A percentile compares a stretch with the other conserved stretches of the same genome.
Evolutionary conservation across 225 moss, liverwort and hornwort species (phyloP).

Genomic region (Asterella californica): DNA sequence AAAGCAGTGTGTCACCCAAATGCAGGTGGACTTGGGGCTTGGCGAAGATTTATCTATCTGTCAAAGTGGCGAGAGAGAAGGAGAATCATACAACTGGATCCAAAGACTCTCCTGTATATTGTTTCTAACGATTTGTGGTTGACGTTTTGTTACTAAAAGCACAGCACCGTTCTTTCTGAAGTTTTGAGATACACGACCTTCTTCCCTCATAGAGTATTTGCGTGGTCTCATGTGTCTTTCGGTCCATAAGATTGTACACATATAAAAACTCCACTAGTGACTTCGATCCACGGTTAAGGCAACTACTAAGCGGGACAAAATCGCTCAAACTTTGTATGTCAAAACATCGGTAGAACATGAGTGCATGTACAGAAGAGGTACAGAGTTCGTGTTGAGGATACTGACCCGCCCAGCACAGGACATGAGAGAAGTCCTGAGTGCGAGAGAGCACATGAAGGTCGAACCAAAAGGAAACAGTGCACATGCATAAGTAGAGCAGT

Average conservation of each 20-base stretch:
- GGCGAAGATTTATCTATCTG: neutral
- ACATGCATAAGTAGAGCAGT: neutral
- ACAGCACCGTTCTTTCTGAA: neutral
- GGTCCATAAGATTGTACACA: no score
- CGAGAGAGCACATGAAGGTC: neutral
- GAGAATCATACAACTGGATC: neutral
- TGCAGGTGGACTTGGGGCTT: neutral
- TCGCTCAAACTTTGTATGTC: neutral
- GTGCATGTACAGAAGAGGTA: neutral
- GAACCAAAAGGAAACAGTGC: neutral
- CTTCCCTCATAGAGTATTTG: no score
- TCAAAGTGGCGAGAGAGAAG: neutral
- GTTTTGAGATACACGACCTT: neutral
- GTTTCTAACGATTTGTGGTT: neutral
- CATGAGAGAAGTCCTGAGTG: neutral
- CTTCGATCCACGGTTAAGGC: neutral
- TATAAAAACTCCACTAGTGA: no score
- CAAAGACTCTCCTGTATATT: neutral
- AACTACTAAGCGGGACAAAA: neutral
- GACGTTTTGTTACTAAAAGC: no score
- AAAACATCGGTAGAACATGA: neutral
- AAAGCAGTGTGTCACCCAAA: neutral
- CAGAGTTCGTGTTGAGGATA: neutral
- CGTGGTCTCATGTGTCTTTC: no score
- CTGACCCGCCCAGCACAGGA: neutral